These are phyloP conservation scores for Pelargonium cotyledonis DNA, from an alignment of 441 rosid genomes.

Conservation along the genomic window DNA sequence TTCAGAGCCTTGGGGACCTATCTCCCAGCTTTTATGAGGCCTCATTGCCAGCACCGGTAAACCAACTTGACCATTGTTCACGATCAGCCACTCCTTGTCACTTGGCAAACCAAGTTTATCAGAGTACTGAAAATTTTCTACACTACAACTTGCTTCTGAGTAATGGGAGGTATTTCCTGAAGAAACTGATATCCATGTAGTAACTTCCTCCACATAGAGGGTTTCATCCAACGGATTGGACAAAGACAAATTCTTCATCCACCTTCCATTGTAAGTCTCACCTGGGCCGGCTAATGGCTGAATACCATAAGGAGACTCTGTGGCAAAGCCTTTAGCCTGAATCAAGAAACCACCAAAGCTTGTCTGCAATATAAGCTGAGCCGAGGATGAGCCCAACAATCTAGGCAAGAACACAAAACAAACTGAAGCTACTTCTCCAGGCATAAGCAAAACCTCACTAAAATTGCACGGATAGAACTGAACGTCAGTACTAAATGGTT, in stretches of 20 bases:
- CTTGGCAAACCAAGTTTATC: conserved; percentile 24
- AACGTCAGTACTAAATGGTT: conserved; percentile 48
- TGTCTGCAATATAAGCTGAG: conserved; percentile 57
- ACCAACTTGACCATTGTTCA: conserved; percentile 35
- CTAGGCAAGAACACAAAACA: conserved; percentile 67
- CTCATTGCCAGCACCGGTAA: conserved; percentile 43
- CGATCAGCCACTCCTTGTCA: conserved; percentile 48
- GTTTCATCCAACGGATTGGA: conserved; percentile 55
- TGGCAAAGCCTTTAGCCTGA: conserved; percentile 52
- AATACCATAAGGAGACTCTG: conserved; percentile 51
- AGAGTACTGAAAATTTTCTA: conserved; percentile 27
- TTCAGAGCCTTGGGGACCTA: conserved; percentile 36
- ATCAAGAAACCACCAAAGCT: conserved; percentile 63
- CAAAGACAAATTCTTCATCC: conserved; percentile 51
- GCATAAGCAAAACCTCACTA: conserved; percentile 44
- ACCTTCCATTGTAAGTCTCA: conserved; percentile 34
- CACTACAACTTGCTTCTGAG: conserved; percentile 50
- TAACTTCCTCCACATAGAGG: conserved; percentile 44
- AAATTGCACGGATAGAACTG: conserved; percentile 69
- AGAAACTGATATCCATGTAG: conserved; percentile 53
- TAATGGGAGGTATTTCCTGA: conserved; percentile 37
- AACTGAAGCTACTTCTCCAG: conserved; percentile 54
- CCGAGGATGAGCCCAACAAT: conserved; percentile 53
- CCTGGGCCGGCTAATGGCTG: conserved; percentile 34
- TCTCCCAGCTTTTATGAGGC: conserved; percentile 49